Conservation (phyloP, 2,329 filamentous ascomycete species). For the Nemania bipapillata region DNA sequence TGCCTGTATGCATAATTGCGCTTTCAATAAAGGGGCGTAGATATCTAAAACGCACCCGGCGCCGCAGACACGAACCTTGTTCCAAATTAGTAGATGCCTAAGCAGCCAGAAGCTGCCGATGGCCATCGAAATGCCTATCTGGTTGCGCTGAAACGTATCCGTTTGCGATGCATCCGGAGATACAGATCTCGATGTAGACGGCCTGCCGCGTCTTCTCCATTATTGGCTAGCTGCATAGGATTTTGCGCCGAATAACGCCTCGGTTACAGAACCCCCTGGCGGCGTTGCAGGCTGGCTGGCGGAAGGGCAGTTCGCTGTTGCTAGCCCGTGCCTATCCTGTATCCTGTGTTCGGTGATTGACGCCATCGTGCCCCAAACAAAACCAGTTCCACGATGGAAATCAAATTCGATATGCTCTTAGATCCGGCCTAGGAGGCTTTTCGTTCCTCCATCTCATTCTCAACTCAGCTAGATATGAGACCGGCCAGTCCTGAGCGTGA, state of each 20-base stretch:
- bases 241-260: constrained; percentile 16
- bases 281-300: constrained; percentile 14
- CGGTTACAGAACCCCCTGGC: constrained; percentile 5
- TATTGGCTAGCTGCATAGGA: constrained; percentile 7
- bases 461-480: not conserved
- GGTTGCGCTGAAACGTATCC: constrained; percentile 17
- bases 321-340: constrained; percentile 6
- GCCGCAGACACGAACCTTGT: not conserved
- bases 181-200: not conserved
- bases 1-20: not conserved
- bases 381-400: constrained; percentile 9
- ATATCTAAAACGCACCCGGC: constrained; percentile 2
- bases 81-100: not conserved
- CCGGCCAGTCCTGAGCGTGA: not conserved
- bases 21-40: not conserved
- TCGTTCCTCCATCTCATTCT: not conserved
- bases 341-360: no score
- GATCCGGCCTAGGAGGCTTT: not conserved
- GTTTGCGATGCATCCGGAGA: constrained; percentile 3
- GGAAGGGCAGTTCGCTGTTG: not conserved
- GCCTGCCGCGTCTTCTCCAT: not conserved
- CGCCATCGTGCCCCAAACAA: constrained; percentile 3
- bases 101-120: constrained; percentile 1
- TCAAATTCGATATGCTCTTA: not conserved
- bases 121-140: not conserved